Percentiles rank a stretch among this genome's conserved stretches.
Evolutionary conservation across 2,329 filamentous ascomycete species (phyloP).

Genomic region (Aureobasidium sp.): DNA sequence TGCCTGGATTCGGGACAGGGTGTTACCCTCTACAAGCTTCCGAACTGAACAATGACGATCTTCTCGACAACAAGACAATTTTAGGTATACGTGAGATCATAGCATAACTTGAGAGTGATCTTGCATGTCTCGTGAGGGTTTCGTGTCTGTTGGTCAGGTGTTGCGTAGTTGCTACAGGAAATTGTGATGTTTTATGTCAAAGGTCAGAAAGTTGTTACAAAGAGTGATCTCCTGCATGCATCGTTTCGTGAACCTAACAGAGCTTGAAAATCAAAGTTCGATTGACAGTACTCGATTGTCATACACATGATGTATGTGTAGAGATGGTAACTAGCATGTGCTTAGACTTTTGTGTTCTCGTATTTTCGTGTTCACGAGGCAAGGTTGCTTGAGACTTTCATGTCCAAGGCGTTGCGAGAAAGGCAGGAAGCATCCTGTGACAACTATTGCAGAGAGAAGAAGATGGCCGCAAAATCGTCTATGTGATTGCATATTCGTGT

Average conservation of each 20-base stretch:
- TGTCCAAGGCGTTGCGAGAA: background rate
- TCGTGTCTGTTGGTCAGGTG: fast-evolving
- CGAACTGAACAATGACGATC: background rate
- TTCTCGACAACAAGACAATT: background rate
- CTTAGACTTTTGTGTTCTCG: no score
- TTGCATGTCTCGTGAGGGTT: fast-evolving
- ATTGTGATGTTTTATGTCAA: background rate
- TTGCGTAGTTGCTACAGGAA: background rate
- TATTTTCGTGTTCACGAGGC: no score
- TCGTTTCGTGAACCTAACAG: no score
- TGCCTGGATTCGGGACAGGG: background rate
- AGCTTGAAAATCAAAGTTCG: no score
- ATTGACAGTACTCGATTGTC: no score
- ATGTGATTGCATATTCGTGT: background rate
- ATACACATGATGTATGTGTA: no score
- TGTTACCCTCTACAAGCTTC: background rate
- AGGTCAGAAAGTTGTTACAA: no score
- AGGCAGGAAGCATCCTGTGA: background rate
- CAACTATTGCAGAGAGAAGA: no score
- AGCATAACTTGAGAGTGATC: background rate
- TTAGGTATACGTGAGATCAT: fast-evolving
- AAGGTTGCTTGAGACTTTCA: background rate
- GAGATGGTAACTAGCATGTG: no score
- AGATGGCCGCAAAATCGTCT: background rate
- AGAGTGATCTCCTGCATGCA: no score